phyloP scores from a whole-genome alignment of 352 stramenopile genomes.

The Phytopythium boreale region DNA sequence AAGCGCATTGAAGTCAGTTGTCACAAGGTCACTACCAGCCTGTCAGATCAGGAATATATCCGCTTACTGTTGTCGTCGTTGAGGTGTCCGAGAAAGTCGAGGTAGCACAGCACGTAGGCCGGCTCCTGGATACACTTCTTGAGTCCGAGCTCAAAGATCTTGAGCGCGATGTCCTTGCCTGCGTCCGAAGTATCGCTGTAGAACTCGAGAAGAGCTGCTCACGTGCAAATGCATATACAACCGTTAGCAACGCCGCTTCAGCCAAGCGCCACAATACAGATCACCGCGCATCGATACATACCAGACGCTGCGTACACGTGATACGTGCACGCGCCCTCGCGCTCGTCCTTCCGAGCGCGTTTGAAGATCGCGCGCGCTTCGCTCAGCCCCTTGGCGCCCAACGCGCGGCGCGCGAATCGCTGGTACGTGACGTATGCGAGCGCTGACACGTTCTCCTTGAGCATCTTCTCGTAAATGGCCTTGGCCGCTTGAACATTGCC shows the following conservation, averaged over 20 bases:
- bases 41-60: not conserved
- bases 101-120: conserved; percentile 80
- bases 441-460: conserved; percentile 72
- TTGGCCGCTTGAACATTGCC: conserved; percentile 61
- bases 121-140: conserved; percentile 89
- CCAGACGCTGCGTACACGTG: conserved; percentile 82
- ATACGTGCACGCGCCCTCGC: conserved; percentile 77
- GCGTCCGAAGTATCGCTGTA: conserved; percentile 81
- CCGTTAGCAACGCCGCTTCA: conserved; percentile 1
- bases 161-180: conserved; percentile 84
- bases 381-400: conserved; percentile 66
- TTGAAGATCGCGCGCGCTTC: conserved; percentile 84
- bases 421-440: conserved; percentile 85
- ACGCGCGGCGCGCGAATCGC: conserved; percentile 75
- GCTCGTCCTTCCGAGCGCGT: conserved; percentile 74
- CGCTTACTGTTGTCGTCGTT: conserved; percentile 89
- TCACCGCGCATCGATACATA: conserved; percentile 24
- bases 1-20: not conserved
- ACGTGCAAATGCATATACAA: conserved; percentile 4
- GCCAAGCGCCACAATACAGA: conserved; percentile 4
- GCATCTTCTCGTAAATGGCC: conserved; percentile 75
- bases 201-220: conserved; percentile 76
- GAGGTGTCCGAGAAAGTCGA: conserved; percentile 82
- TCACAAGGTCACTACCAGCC: not conserved
- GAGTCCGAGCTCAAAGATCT: conserved; percentile 87